Evolutionary conservation across 1,139 yeast species (phyloP).

Genomic region (Meyerozyma sp.): DNA sequence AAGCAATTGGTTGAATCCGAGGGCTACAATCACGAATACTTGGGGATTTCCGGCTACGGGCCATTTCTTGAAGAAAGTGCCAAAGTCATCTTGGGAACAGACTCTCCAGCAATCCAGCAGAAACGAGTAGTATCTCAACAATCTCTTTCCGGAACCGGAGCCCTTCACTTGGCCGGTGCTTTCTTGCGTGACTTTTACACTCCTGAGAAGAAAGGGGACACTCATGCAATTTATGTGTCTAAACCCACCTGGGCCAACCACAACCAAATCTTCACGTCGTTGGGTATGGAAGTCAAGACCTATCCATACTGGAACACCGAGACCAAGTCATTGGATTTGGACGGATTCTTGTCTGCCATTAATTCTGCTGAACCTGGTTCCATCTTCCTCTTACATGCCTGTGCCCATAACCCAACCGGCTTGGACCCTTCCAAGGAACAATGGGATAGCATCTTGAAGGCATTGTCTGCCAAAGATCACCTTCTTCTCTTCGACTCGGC

Average conservation of each 20-base stretch:
- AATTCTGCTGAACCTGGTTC: constrained; percentile 71
- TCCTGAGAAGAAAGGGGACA: constrained; percentile 21
- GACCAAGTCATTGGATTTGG: constrained; percentile 58
- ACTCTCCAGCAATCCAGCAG: constrained; percentile 50
- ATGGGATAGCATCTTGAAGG: constrained; percentile 37
- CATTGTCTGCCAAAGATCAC: constrained; percentile 34
- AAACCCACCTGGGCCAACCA: constrained; percentile 98
- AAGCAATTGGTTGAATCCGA: constrained; percentile 42
- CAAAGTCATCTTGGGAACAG: constrained; percentile 68
- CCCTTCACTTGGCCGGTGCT: constrained; percentile 80
- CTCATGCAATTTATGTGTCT: constrained; percentile 63
- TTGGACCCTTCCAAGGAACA: constrained; percentile 43
- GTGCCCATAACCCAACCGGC: constrained; percentile 50
- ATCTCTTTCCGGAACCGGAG: constrained; percentile 93
- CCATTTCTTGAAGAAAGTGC: constrained; percentile 71
- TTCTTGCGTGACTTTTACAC: constrained; percentile 58
- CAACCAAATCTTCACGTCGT: constrained; percentile 66
- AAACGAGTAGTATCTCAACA: constrained; percentile 69
- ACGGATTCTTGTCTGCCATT: constrained; percentile 66
- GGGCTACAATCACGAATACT: constrained; percentile 83
- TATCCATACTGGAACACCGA: constrained; percentile 77
- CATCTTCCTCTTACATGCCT: constrained; percentile 52
- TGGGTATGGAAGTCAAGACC: constrained; percentile 51
- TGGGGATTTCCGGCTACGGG: constrained; percentile 75
- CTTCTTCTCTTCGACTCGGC: constrained; percentile 44